Evolutionary conservation across 495 filamentous ascomycete genomes (phyloP), one percentile per base, ranked within the genome.

Genomic region (Aspergillus nidulans): DNA sequence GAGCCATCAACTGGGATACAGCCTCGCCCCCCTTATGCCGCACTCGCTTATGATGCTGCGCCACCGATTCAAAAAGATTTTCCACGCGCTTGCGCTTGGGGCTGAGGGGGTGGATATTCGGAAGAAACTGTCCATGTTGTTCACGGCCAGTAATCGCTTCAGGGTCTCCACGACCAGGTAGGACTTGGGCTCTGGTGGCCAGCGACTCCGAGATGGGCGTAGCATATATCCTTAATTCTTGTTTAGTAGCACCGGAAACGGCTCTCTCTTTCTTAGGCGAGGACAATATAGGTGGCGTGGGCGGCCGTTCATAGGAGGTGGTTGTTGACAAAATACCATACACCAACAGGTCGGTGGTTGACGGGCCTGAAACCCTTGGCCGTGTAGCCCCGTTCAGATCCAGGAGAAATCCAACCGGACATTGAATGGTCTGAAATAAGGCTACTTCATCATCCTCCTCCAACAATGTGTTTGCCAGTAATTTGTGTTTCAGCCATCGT

Each of bases 41-140:
- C 13, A 81, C 75, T 44, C 77, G 77, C 40, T 70, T 76, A 34
- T 80, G 77, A 52, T 79, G 77, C 41, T 83, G 76, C 6, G 76
- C 73, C n/a, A 82, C 83, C 45, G 79, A 74, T 42, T 87, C 80
- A 56, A 87, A 86, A 1, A 85, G 66, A 0, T 76, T 72, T 18
- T 72, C 75, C 19, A 81, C 74, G 36, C 75, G 76, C 62, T 79
- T 83, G 26, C 81, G 74, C 60, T 85, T 87, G 4, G 73, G 70
- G 28, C 72, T 75, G 4, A 69, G 72, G 0, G 75, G 75, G 53
- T 67, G 67, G 21, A 69, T 56, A 42, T 75, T 71, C 4, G 72
- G 73, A 19, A 77, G 65, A 36, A 77, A 76, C 18, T 75, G 63
- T 3, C 68, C 72, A 34, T 59, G 66, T 1, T 61, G 57, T 19